phyloP scores from a whole-genome alignment of 2,329 filamentous ascomycete genomes.

The Macrophomina tecta region DNA sequence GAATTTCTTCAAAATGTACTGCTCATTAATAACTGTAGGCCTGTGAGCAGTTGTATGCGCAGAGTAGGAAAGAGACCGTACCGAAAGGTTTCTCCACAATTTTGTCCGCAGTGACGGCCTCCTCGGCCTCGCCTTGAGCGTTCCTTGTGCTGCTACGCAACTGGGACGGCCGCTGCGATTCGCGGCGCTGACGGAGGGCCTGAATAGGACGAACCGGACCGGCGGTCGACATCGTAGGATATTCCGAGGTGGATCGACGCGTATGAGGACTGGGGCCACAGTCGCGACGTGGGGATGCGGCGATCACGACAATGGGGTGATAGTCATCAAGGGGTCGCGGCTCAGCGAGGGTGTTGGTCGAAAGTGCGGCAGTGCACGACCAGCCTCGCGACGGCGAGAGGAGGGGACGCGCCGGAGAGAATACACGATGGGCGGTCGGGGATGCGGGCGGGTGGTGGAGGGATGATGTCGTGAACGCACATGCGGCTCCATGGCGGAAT shows the following conservation, averaged over 20 bases:
- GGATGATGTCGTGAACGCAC: constrained; percentile 10
- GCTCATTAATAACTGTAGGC: constrained; percentile 70
- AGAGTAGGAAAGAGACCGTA: constrained; percentile 27
- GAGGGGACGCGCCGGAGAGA: background rate
- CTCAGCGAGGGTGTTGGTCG: background rate
- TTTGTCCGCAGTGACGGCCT: constrained; percentile 37
- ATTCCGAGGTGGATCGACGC: background rate
- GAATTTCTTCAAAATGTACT: constrained; percentile 85
- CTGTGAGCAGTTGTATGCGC: background rate
- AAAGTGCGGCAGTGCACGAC: background rate
- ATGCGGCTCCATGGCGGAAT: constrained; percentile 8
- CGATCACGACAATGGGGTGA: background rate
- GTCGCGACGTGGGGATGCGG: background rate
- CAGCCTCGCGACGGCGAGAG: background rate
- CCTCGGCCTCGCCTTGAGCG: constrained; percentile 38
- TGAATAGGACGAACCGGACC: constrained; percentile 45
- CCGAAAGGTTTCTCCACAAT: constrained; percentile 41
- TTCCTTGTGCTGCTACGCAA: constrained; percentile 27
- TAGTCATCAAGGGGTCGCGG: background rate
- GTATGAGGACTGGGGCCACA: background rate
- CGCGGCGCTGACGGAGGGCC: constrained; percentile 51
- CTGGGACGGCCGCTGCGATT: constrained; percentile 48
- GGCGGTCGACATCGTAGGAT: constrained; percentile 33
- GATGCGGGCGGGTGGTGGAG: constrained; percentile 16
- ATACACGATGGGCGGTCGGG: constrained; percentile 3